Evolutionary conservation across 2,329 filamentous ascomycete species (phyloP), one percentile per base, ranked within the genome.

Genomic region (Mycocentrospora acerina): DNA sequence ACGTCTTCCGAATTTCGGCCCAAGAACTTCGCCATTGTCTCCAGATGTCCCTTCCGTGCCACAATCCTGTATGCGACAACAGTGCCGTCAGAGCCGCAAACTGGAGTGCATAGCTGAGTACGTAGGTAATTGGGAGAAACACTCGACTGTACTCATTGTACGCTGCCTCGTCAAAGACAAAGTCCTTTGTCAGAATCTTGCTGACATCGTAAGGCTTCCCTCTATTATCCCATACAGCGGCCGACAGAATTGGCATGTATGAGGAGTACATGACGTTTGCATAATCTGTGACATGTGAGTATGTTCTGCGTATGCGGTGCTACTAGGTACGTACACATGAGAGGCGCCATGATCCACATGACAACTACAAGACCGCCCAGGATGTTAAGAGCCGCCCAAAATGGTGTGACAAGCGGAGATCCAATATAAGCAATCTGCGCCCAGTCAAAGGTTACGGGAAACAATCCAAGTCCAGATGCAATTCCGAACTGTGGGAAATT

Each of bases 381-480:
- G 25, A 93, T 88, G 57, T 93, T 93, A 68, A 90, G 81, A 7
- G 88, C 85, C 27, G 88, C 85, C 88, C 88, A 90, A 66, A 91
- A 93, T 0, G 88, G 88, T 0, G 88, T 89, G 12, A 93, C 76
- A 6, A 94, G 72, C 0, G 86, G 89, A 4, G 88, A 93, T 12
- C 89, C 89, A 53, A 94, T 93, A 59, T 91, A 81, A 0, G 89
- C 88, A 46, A 95, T 84, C 60, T 95, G 89, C 1, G 87, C 86
- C 89, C 89, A 95, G 70, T 95, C 89, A 58, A 95, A 94, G 0
- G 89, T 94, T 55, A 95, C 63, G 0, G 89, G 89, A 46, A 94
- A 89, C 24, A 95, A 70, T 1, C 88, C 88, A 11, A 95, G 76
- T 2, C 89, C 89, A 2, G 88, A 91, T n/a, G 82, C 79, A 12